Percentiles rank a stretch among this genome's conserved stretches.
phyloP scores from a whole-genome alignment of 148 eudicot genomes.

The Euryodendron excelsum region DNA sequence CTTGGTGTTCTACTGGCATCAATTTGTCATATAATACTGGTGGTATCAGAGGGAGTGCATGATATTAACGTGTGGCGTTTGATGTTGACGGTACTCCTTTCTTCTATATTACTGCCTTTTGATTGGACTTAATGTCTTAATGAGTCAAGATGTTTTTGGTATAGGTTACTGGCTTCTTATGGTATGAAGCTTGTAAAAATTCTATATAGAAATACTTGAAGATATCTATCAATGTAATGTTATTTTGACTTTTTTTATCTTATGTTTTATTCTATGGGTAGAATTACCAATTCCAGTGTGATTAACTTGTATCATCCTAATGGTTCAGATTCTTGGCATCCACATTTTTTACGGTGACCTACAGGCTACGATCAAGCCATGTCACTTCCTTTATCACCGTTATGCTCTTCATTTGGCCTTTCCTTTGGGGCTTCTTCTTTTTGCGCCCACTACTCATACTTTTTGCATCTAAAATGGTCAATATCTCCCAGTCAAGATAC shows the following conservation, averaged over 20 bases:
- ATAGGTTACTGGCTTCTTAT: not conserved
- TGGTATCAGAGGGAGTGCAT: constrained; percentile 85
- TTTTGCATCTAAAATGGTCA: not conserved
- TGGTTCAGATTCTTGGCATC: constrained; percentile 6
- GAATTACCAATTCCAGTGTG: not conserved
- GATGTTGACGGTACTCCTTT: constrained; percentile 71
- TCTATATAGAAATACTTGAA: no score
- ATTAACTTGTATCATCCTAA: not conserved
- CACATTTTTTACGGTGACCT: not conserved
- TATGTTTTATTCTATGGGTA: not conserved
- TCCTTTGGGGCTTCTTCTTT: not conserved
- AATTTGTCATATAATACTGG: constrained; percentile 77
- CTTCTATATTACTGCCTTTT: constrained; percentile 5
- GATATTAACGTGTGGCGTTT: constrained; percentile 78
- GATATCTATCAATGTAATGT: not conserved
- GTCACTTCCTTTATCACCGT: not conserved
- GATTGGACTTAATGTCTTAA: constrained; percentile 1
- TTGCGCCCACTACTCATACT: not conserved
- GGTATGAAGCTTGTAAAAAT: not conserved
- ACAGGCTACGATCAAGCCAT: not conserved
- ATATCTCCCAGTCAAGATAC: not conserved
- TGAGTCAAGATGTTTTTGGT: not conserved
- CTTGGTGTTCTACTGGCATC: constrained; percentile 90
- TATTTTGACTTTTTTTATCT: not conserved
- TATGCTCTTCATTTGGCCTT: not conserved